Evolutionary conservation across 495 filamentous ascomycete species (phyloP).

Genomic region (Rhizodiscina lignyota): DNA sequence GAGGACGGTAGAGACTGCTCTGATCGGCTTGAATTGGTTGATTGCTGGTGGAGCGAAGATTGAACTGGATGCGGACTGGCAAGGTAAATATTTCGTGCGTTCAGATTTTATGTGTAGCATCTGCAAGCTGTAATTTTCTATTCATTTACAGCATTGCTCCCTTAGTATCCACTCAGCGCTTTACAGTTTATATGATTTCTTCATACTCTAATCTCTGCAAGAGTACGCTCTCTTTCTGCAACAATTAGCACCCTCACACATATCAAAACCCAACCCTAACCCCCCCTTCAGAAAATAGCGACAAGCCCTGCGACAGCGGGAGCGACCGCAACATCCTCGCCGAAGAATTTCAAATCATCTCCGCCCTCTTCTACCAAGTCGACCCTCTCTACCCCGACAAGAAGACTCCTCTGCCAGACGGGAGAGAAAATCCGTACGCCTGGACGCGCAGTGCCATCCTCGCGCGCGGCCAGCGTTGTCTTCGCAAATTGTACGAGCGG

Average conservation of each 20-base stretch:
- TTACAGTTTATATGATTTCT: too few relatives aligned
- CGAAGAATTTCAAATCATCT: constrained; percentile 23
- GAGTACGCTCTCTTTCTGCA: too few relatives aligned
- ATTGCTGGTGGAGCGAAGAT: constrained; percentile 33
- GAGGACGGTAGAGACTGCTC: constrained; percentile 39
- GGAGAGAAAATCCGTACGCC: constrained; percentile 22
- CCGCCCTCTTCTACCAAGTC: constrained; percentile 32
- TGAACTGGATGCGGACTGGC: constrained; percentile 33
- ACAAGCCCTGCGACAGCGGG: constrained; percentile 41
- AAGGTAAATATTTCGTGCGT: constrained; percentile 18
- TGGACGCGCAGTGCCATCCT: constrained; percentile 30
- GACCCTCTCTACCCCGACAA: constrained; percentile 41
- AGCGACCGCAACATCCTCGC: too few relatives aligned
- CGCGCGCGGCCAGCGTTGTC: constrained; percentile 27
- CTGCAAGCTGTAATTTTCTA: too few relatives aligned
- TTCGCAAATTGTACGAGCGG: constrained; percentile 30
- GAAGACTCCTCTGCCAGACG: constrained; percentile 18
- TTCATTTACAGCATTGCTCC: not conserved
- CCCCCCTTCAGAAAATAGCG: constrained; percentile 34
- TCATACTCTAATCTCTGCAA: too few relatives aligned
- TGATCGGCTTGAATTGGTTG: constrained; percentile 31
- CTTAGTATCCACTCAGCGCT: not conserved
- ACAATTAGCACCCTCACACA: too few relatives aligned
- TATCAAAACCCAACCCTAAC: too few relatives aligned
- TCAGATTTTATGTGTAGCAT: too few relatives aligned